Evolutionary conservation across 495 filamentous ascomycete species (phyloP).

Genomic region (Aspergillus sclerotiicarbonarius): DNA sequence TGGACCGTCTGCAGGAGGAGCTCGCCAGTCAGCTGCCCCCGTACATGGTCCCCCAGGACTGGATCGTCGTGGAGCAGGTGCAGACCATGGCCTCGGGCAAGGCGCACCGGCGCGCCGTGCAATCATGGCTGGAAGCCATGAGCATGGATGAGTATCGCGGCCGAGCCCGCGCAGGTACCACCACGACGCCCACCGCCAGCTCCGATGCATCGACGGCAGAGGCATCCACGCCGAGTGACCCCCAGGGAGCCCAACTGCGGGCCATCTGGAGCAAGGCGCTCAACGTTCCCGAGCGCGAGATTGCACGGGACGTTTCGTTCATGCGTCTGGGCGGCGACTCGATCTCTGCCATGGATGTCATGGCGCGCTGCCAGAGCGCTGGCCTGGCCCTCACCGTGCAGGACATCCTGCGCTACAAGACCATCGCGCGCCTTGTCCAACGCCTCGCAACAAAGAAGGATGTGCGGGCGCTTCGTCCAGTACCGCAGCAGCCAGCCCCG

Average conservation of each 20-base stretch:
- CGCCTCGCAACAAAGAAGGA: too few relatives aligned
- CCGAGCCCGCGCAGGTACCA: background rate
- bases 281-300: slow-evolving; percentile 14
- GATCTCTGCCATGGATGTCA: slow-evolving; percentile 59
- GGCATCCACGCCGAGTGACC: background rate
- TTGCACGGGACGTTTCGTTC: slow-evolving; percentile 24
- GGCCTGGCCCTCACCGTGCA: background rate
- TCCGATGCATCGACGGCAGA: background rate
- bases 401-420: slow-evolving; percentile 2
- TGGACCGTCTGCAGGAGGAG: background rate
- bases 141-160: background rate
- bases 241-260: slow-evolving; percentile 1
- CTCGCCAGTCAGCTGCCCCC: slow-evolving; percentile 16
- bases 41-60: slow-evolving; percentile 45
- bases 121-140: background rate
- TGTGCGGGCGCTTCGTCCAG: too few relatives aligned
- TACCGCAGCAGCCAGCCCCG: too few relatives aligned
- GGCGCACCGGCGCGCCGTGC: slow-evolving; percentile 28
- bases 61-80: slow-evolving; percentile 29
- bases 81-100: slow-evolving; percentile 38
- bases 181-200: background rate
- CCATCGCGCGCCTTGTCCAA: background rate
- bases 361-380: slow-evolving; percentile 17
- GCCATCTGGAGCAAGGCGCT: slow-evolving; percentile 23
- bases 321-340: slow-evolving; percentile 36